A percentile compares a stretch with the other conserved stretches of the same genome.
These are phyloP conservation scores for Drosera capensis DNA, from an alignment of 148 eudicot genomes.

Conservation along the genomic window DNA sequence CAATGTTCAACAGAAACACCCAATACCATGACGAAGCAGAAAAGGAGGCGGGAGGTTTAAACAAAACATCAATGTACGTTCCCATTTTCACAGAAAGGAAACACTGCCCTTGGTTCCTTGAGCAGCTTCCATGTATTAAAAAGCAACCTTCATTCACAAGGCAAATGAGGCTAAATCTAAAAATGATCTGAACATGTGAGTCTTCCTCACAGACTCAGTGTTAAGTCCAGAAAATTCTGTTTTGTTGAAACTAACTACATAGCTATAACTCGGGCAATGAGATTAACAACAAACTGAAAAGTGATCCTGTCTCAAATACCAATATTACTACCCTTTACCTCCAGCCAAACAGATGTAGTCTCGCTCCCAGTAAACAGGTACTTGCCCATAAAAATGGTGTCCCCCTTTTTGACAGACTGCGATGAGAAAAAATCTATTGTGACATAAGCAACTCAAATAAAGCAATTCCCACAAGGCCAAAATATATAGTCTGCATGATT, in stretches of 20 bases:
- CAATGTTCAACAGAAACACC: not conserved
- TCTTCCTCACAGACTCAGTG: no score
- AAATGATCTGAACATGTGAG: no score
- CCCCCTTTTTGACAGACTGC: conserved; percentile 92
- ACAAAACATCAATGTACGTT: no score
- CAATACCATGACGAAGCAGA: not conserved
- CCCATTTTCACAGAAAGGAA: no score
- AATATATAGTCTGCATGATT: no score
- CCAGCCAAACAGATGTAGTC: conserved; percentile 96
- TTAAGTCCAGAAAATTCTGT: no score
- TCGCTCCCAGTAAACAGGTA: conserved; percentile 99
- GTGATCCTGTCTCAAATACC: not conserved
- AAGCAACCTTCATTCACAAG: no score
- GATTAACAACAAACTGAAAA: not conserved
- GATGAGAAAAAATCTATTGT: conserved; percentile 9
- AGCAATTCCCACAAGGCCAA: not conserved
- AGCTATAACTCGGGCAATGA: no score
- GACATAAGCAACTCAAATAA: conserved; percentile 2
- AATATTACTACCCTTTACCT: conserved; percentile 34
- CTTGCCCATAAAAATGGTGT: conserved; percentile 90
- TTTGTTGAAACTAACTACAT: no score
- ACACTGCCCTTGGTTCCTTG: no score
- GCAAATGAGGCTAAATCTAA: no score
- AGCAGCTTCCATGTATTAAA: no score
- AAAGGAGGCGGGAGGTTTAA: not conserved